Percentiles rank a stretch among this genome's conserved stretches.
Evolutionary conservation across 2,329 filamentous ascomycete genomes (phyloP).

Genomic region (Aspergillus quadricinctus): DNA sequence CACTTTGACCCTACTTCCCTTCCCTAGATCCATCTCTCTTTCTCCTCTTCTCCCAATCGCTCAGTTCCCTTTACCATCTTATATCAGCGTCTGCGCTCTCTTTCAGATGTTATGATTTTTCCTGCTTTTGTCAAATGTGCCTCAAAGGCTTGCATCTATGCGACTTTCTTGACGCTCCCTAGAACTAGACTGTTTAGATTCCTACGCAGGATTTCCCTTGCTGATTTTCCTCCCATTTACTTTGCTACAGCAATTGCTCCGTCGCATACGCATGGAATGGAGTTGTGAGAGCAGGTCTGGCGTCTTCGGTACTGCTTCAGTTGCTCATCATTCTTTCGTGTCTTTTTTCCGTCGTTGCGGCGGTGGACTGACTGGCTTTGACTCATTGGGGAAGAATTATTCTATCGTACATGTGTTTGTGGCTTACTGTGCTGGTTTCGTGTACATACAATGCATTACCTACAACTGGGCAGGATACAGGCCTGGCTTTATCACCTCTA

Average conservation of each 20-base stretch:
- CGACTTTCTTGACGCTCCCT: neutral
- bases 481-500: neutral
- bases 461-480: neutral
- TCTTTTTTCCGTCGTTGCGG: neutral
- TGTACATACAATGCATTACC: constrained; percentile 4
- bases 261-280: constrained; percentile 25
- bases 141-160: neutral
- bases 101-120: neutral
- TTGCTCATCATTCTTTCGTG: constrained; percentile 5
- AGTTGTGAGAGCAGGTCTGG: constrained; percentile 22
- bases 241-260: constrained; percentile 6
- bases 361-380: neutral
- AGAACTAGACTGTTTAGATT: neutral
- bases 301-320: constrained; percentile 14
- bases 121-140: constrained; percentile 2
- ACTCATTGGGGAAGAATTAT: neutral
- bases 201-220: constrained; percentile 1
- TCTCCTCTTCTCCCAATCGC: neutral
- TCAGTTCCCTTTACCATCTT: constrained; percentile 2
- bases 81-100: neutral
- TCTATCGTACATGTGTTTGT: neutral
- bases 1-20: neutral
- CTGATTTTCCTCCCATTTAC: constrained; percentile 1
- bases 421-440: neutral
- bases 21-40: neutral